Conservation (phyloP, 495 filamentous ascomycete genomes). For the Hypomontagnella submonticulosa region DNA sequence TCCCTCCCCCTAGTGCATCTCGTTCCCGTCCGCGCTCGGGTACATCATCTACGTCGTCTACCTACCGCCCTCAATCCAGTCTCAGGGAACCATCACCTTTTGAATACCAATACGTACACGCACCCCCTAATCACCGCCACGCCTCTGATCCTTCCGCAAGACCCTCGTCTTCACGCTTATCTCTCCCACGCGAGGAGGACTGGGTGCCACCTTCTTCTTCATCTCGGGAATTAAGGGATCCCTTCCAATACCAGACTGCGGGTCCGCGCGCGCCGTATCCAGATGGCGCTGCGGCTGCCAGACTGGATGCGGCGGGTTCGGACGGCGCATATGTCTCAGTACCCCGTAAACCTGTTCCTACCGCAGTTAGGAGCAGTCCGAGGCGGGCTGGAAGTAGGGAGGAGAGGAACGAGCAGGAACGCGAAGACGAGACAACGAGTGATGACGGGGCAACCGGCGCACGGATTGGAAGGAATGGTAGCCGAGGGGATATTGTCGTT, state of each 20-base stretch:
- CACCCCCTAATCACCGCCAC: constrained; percentile 45
- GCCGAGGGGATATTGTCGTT: constrained; percentile 34
- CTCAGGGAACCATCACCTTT: constrained; percentile 53
- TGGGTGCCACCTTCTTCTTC: constrained; percentile 24
- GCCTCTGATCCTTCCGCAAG: constrained; percentile 48
- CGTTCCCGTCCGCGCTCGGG: constrained; percentile 48
- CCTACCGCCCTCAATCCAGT: constrained; percentile 35
- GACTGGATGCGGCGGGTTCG: constrained; percentile 8
- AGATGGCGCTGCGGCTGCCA: constrained; percentile 28
- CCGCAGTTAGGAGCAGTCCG: constrained; percentile 35
- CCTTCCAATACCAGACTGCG: constrained; percentile 56
- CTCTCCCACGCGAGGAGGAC: constrained; percentile 27
- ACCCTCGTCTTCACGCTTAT: constrained; percentile 37
- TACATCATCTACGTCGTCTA: constrained; percentile 47
- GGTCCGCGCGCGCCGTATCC: constrained; percentile 48
- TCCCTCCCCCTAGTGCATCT: constrained; percentile 50
- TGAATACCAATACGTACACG: constrained; percentile 55
- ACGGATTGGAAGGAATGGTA: constrained; percentile 14
- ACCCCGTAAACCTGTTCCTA: constrained; percentile 23
- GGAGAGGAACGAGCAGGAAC: constrained; percentile 31
- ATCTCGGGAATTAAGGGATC: constrained; percentile 40
- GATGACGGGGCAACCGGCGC: constrained; percentile 33
- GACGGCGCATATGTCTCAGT: not conserved
- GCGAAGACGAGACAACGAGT: constrained; percentile 41
- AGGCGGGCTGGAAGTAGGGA: constrained; percentile 29